Evolutionary conservation across 208 protist species (phyloP).

Genomic region (Vickermania ingenoplastis): DNA sequence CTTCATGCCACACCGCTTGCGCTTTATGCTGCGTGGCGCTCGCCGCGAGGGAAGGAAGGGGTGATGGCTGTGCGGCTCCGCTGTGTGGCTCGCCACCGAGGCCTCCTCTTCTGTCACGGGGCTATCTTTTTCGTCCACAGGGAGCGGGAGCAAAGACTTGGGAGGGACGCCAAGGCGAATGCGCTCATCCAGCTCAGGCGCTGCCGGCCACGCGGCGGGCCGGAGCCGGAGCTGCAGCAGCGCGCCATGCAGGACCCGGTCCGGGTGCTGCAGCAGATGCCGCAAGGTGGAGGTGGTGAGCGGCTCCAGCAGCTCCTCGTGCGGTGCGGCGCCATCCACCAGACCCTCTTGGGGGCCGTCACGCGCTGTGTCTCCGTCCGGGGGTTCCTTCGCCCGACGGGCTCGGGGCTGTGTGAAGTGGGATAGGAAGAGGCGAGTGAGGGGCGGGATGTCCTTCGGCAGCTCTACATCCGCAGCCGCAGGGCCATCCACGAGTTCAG

Average conservation of each 20-base stretch:
- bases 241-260: not conserved
- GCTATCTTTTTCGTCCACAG: too few relatives aligned
- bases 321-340: not conserved
- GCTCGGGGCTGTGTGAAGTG: too few relatives aligned
- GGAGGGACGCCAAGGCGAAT: not conserved
- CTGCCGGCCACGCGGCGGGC: not conserved
- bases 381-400: too few relatives aligned
- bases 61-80: too few relatives aligned
- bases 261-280: not conserved
- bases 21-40: too few relatives aligned
- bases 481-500: not conserved
- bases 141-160: too few relatives aligned
- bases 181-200: not conserved
- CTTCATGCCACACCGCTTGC: too few relatives aligned
- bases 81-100: too few relatives aligned
- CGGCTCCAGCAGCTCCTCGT: not conserved
- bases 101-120: too few relatives aligned
- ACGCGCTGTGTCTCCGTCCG: too few relatives aligned
- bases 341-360: too few relatives aligned
- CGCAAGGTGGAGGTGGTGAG: not conserved
- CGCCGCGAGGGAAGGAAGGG: too few relatives aligned
- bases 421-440: not conserved
- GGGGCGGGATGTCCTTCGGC: not conserved
- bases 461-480: not conserved
- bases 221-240: not conserved